phyloP scores from a whole-genome alignment of 75 land plant species.

The Picea sitchensis region DNA sequence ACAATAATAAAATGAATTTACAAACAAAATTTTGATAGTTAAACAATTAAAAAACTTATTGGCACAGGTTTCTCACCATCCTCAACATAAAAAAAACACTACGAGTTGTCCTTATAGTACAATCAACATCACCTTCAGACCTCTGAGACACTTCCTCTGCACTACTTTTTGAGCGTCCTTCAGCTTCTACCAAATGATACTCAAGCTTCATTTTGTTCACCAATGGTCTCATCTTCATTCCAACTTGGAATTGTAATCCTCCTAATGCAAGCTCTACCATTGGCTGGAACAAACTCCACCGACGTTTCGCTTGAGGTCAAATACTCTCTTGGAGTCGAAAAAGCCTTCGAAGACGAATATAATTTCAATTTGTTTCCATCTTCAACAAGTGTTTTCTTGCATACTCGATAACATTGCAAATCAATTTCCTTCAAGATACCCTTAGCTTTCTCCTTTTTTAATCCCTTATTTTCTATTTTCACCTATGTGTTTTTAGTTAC shows the following conservation, averaged over 20 bases:
- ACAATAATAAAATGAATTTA: background rate
- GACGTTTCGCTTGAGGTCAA: background rate
- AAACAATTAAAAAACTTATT: background rate
- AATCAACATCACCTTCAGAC: background rate
- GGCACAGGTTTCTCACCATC: background rate
- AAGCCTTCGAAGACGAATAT: background rate
- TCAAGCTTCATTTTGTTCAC: background rate
- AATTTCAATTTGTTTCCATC: background rate
- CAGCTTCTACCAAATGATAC: background rate
- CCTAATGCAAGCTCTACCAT: background rate
- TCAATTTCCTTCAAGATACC: background rate
- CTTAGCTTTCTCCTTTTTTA: no score
- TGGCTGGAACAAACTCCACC: background rate
- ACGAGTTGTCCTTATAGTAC: conserved; percentile 3
- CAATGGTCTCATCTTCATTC: background rate
- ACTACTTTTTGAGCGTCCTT: background rate
- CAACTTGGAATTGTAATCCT: background rate
- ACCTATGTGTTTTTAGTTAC: no score
- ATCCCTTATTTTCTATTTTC: no score
- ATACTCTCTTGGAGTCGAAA: background rate
- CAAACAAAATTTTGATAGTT: background rate
- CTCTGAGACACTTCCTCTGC: background rate
- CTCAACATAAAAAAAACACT: conserved; percentile 9
- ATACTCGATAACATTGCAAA: background rate
- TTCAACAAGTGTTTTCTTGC: background rate